phyloP scores from a whole-genome alignment of 169 alveolate species.

The Fabrea salina region DNA sequence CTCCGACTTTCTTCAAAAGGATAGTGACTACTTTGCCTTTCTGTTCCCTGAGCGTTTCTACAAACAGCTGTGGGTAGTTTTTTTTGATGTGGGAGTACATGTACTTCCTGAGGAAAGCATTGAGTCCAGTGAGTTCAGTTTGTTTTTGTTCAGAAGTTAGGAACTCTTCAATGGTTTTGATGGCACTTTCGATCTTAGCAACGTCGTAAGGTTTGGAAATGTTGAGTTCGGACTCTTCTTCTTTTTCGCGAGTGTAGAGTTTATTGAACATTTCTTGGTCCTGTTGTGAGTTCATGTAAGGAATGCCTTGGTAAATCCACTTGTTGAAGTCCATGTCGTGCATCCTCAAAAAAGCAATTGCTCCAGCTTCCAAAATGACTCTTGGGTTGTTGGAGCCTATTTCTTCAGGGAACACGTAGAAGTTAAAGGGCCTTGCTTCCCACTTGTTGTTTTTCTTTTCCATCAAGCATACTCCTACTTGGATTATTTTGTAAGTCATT shows the following conservation, averaged over 20 bases:
- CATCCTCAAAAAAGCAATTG: conserved; percentile 2
- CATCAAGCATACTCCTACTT: conserved; percentile 22
- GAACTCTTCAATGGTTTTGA: neutral
- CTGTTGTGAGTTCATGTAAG: neutral
- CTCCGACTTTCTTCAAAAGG: neutral
- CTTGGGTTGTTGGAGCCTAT: neutral
- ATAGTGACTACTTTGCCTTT: conserved; percentile 21
- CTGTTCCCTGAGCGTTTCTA: neutral
- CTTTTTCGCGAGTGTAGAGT: neutral
- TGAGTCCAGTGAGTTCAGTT: conserved; percentile 14
- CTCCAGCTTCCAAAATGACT: neutral
- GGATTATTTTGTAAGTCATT: conserved; percentile 7
- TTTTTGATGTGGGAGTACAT: neutral
- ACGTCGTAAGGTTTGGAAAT: neutral
- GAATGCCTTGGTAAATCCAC: conserved; percentile 33
- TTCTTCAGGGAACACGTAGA: conserved; percentile 30
- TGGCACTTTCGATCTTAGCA: neutral
- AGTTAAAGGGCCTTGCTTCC: conserved; percentile 24
- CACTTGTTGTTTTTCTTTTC: neutral
- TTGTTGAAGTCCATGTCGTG: conserved; percentile 35
- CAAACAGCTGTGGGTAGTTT: neutral
- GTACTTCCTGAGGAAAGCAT: conserved; percentile 1
- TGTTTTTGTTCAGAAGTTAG: neutral
- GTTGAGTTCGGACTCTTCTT: neutral
- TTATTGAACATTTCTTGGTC: neutral